Base-by-base conservation (phyloP, 2,329 filamentous ascomycete species). In the Achaetomium macrosporum region DNA sequence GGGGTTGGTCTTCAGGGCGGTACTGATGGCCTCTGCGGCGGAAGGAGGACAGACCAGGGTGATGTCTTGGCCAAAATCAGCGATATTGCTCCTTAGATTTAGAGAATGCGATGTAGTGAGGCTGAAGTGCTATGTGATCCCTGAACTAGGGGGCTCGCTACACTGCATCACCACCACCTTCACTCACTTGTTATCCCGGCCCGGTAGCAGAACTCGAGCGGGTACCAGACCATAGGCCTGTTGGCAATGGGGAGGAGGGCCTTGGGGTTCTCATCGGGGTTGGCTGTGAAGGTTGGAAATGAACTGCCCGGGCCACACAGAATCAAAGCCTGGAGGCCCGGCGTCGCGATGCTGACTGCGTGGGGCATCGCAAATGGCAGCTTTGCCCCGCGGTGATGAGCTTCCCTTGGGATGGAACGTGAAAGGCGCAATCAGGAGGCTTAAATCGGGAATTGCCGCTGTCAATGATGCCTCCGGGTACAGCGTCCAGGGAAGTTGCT, bases 191-290 rank as follows among this genome's bases (percentile, higher is more conserved):
- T 87, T 59, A 91, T 82, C 61, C 88, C 88, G 68, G 86, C 88
- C 36, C 88, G 82, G 65, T 90, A 87, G 70, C 88, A 92, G 72
- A 89, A 92, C 63, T 92, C 88, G 39, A 93, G 80, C 6, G 88
- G 85, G 67, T 93, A 93, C 87, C 89, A 92, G 42, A 93, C 85
- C 88, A 93, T 93, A 1, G 88, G 88, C 61, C 88, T 73, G 68
- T 93, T 93, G 35, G 88, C 88, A 55, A 93, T 87, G 6, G 88
- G 88, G 8, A 93, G 72, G 19, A 93, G 78, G 10, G 88, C 88
- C 71, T 93, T 93, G 10, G 88, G 88, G 56, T 88, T 84, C 65
- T 91, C 85, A 70, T 87, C 83, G 5, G 88, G 85, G 57, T 85
- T 88, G 2, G 87, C 84, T 2, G 87, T 91, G 67, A 93, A 92